phyloP scores from a whole-genome alignment of 495 filamentous ascomycete species.

The Hypoxylon rickii region DNA sequence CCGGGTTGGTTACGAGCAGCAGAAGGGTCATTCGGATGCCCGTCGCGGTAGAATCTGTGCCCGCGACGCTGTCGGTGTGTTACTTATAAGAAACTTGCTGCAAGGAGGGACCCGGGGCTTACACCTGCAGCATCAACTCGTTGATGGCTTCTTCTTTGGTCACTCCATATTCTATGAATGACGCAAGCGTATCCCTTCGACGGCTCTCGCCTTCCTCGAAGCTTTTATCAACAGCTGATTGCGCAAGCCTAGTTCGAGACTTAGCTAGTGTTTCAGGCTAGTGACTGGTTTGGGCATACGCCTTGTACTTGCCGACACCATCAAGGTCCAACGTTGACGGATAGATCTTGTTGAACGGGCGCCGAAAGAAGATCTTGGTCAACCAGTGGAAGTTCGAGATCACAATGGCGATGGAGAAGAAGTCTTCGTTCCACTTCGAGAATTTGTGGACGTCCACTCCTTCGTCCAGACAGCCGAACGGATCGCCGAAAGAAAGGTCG shows the following conservation, averaged over 20 bases:
- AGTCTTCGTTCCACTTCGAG: constrained; percentile 29
- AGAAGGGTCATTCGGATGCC: constrained; percentile 60
- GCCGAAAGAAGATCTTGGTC: constrained; percentile 24
- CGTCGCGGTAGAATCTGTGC: constrained; percentile 65
- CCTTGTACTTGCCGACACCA: constrained; percentile 23
- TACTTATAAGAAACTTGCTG: no score
- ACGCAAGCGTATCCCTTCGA: constrained; percentile 45
- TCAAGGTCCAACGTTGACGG: constrained; percentile 13
- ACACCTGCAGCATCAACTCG: constrained; percentile 51
- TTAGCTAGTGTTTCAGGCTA: not conserved
- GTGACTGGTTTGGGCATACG: constrained; percentile 4
- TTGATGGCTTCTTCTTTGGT: constrained; percentile 42
- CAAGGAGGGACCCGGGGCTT: not conserved
- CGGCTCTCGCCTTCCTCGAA: constrained; percentile 26
- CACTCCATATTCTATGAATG: constrained; percentile 51
- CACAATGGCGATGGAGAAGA: constrained; percentile 26
- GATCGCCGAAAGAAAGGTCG: constrained; percentile 18
- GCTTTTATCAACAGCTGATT: constrained; percentile 41
- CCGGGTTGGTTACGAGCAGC: constrained; percentile 51
- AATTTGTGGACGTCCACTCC: constrained; percentile 24
- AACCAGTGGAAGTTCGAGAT: constrained; percentile 30
- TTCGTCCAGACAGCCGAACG: constrained; percentile 28
- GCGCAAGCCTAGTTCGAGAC: constrained; percentile 35
- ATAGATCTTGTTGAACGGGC: constrained; percentile 26
- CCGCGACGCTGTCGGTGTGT: constrained; percentile 49